Percentiles rank a stretch among this genome's conserved stretches.
Evolutionary conservation across 1,284 basidiomycete genomes (phyloP).

Genomic region (Puccinia polysora): DNA sequence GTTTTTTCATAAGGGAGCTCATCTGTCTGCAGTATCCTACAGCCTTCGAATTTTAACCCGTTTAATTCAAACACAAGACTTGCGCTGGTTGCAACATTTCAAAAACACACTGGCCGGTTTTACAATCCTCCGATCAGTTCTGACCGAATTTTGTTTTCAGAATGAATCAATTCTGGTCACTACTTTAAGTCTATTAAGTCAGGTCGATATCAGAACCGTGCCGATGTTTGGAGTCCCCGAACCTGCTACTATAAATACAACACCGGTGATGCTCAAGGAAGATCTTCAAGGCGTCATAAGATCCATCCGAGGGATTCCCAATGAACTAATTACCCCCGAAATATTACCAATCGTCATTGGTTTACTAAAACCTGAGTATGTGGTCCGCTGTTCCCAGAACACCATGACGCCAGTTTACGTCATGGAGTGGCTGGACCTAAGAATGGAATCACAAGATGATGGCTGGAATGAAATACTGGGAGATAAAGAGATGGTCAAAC

Average conservation of each 20-base stretch:
- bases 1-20: constrained; percentile 66
- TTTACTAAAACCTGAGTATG: constrained; percentile 33
- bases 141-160: constrained; percentile 32
- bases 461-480: constrained; percentile 42
- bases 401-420: constrained; percentile 27
- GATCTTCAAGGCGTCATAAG: constrained; percentile 31
- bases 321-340: constrained; percentile 35
- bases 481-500: constrained; percentile 28
- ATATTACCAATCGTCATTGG: constrained; percentile 28
- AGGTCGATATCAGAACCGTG: constrained; percentile 39
- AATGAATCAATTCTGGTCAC: constrained; percentile 37
- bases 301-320: constrained; percentile 36
- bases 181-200: constrained; percentile 36
- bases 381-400: constrained; percentile 12
- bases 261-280: constrained; percentile 22
- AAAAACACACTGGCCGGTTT: constrained; percentile 39
- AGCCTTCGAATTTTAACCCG: constrained; percentile 61
- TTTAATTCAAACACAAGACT: constrained; percentile 54
- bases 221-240: constrained; percentile 21
- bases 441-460: constrained; percentile 28
- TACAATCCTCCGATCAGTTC: constrained; percentile 34
- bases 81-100: constrained; percentile 36
- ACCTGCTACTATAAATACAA: neutral
- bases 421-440: constrained; percentile 34
- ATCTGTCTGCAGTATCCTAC: constrained; percentile 61